phyloP scores from a whole-genome alignment of 2,329 filamentous ascomycete genomes.

The Endothia cerciana region DNA sequence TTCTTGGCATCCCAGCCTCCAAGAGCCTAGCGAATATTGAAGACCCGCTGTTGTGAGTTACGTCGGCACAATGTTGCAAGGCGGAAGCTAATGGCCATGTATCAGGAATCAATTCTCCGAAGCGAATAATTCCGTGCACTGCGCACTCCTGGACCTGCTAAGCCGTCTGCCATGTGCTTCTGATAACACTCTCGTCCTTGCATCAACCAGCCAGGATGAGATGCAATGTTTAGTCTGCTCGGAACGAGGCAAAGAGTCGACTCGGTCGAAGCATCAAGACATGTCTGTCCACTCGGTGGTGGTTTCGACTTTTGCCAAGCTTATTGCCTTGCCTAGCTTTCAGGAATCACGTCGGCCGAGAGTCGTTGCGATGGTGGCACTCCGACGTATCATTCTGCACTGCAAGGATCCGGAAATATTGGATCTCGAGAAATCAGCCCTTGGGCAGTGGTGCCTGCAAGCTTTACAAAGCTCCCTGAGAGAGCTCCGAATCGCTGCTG shows the following conservation, averaged over 20 bases:
- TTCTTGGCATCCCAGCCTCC: slow-evolving; percentile 9
- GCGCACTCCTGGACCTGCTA: slow-evolving; percentile 47
- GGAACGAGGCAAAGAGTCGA: slow-evolving; percentile 9
- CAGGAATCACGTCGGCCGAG: slow-evolving; percentile 62
- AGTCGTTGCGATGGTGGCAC: slow-evolving; percentile 70
- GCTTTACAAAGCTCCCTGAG: slow-evolving; percentile 82
- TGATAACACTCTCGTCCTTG: slow-evolving; percentile 47
- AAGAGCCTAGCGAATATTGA: slow-evolving; percentile 18
- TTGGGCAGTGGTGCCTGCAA: slow-evolving; percentile 81
- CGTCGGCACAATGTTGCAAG: too few species aligned
- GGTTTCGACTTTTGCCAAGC: slow-evolving; percentile 48
- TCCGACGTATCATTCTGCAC: slow-evolving; percentile 73
- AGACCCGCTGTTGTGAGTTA: slow-evolving; percentile 22
- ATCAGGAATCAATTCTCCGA: slow-evolving; percentile 30
- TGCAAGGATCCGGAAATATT: slow-evolving; percentile 62
- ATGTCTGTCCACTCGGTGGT: slow-evolving; percentile 42
- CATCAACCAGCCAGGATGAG: slow-evolving; percentile 21
- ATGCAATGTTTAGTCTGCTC: slow-evolving; percentile 35
- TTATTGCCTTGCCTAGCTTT: slow-evolving; percentile 52
- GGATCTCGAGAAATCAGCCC: slow-evolving; percentile 66
- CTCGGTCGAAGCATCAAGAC: slow-evolving; percentile 31
- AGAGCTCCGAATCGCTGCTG: slow-evolving; percentile 82
- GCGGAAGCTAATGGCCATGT: slow-evolving; percentile 2
- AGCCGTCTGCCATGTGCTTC: slow-evolving; percentile 61
- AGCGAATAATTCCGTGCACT: slow-evolving; percentile 33